Evolutionary conservation across 768 basidiomycete species (phyloP), one percentile per base, ranked within the genome.

Genomic region (Nidula microcarpa): DNA sequence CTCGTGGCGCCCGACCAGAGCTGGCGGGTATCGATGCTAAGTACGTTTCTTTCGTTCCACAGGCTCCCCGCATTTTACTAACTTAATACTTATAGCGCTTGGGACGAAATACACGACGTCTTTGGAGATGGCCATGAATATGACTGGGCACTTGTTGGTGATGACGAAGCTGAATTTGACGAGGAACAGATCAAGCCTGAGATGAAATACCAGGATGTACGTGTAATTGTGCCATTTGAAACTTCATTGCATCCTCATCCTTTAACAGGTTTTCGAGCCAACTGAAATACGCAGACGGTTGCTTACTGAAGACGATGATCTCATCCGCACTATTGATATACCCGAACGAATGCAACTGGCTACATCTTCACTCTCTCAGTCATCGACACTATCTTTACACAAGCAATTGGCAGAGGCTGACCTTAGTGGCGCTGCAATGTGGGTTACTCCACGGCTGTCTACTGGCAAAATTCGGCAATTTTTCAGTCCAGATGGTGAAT

Each of bases 51-150:
- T 39, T 39, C 43, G 45, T 14, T 33, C 54, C 6, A 41, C 16
- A 41, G 13, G 11, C 44, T 47, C 16, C 43, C 41, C n/a, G 36
- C 30, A 36, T 44, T 49, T 51, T 32, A 14, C 50, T 44, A 33
- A 54, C 52, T 55, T 62, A 58, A 53, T 58, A 34, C n/a, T 43
- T 56, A 2, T 58, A 96, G 93, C 62, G 88, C 93, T 30, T 97
- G 94, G 93, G 88, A 91, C 46, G 97, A 98, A 70, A 89, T 98
- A 30, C 87, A 90, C 56, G 95, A 93, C 54, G 92, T 98, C 1
- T 99, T 99, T 58, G 97, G 97, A 34, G 91, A 95, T 57, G 97
- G 97, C 6, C 86, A 89, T 61, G 95, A 98, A 58, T 99, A 96
- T 66, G 94, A 94, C 60, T 95, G 92, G 89, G 95, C 95, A 10